phyloP scores from a whole-genome alignment of 2,329 filamentous ascomycete genomes.

The Paracoccidioides lutzii region DNA sequence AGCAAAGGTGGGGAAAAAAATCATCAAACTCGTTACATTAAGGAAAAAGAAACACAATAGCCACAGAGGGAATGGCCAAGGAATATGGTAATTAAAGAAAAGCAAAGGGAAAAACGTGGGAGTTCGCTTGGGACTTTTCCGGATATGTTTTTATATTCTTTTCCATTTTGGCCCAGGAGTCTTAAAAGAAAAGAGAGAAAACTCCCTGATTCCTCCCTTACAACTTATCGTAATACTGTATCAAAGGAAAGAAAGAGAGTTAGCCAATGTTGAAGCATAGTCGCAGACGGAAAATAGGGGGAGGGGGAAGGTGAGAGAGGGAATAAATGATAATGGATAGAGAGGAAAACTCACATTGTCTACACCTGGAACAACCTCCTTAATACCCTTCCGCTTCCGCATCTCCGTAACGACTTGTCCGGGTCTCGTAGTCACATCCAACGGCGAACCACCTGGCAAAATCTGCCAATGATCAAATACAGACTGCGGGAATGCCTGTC shows the following conservation, averaged over 20 bases:
- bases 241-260: conserved; percentile 26
- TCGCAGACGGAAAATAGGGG: not conserved
- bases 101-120: no score
- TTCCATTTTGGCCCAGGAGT: no score
- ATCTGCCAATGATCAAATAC: conserved; percentile 99
- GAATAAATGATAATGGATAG: not conserved
- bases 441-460: conserved; percentile 81
- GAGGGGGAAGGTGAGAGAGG: not conserved
- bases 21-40: no score
- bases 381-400: conserved; percentile 99
- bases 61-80: no score
- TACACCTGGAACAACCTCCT: conserved; percentile 82
- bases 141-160: no score
- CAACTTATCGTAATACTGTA: conserved; percentile 97
- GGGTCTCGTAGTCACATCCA: conserved; percentile 70
- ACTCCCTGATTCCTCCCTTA: conserved; percentile 39
- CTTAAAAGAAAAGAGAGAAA: conserved; percentile 12
- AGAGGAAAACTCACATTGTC: conserved; percentile 66
- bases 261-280: not conserved
- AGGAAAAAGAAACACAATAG: no score
- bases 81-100: no score
- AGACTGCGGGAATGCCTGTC: conserved; percentile 97
- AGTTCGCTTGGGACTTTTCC: no score
- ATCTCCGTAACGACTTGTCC: conserved; percentile 74
- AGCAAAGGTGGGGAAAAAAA: no score